Evolutionary conservation across 139 green algal species (phyloP).

Genomic region (Coelastrella sp.): DNA sequence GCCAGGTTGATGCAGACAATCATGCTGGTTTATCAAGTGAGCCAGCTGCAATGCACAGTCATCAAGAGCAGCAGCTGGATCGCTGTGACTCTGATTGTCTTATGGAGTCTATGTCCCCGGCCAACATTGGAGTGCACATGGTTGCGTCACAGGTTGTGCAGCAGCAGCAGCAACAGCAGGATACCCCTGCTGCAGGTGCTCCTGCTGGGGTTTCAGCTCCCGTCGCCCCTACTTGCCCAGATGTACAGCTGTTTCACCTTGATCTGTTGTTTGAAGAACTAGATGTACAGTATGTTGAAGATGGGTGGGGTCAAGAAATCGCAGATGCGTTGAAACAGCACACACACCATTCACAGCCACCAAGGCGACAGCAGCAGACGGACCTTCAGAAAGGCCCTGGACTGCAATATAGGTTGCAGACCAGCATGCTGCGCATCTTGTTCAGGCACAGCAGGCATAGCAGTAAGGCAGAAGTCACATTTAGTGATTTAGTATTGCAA

Average conservation of each 20-base stretch:
- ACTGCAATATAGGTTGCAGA: conserved; percentile 10
- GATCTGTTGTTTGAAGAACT: conserved; percentile 18
- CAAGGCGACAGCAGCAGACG: conserved; percentile 10
- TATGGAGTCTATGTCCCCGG: neutral
- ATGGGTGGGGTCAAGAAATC: too few relatives aligned
- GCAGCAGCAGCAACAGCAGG: conserved; percentile 18
- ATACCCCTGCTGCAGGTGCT: neutral
- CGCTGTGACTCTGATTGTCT: conserved; percentile 35
- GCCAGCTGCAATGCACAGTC: neutral
- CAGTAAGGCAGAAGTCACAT: neutral
- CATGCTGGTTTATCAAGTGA: too few relatives aligned
- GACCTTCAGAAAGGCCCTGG: neutral
- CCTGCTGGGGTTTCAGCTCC: too few relatives aligned
- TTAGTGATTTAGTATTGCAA: neutral
- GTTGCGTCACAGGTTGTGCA: too few relatives aligned
- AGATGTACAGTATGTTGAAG: conserved; percentile 19
- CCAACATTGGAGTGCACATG: neutral
- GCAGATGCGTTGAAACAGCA: conserved; percentile 37
- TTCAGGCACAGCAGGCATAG: conserved; percentile 32
- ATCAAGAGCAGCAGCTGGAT: neutral
- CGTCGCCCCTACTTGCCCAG: neutral
- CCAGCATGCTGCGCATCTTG: neutral
- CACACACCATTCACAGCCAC: neutral
- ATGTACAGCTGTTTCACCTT: neutral
- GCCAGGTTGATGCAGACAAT: too few relatives aligned